Evolutionary conservation across 345 rosid genomes (phyloP).

Genomic region (Populus pruinosa): DNA sequence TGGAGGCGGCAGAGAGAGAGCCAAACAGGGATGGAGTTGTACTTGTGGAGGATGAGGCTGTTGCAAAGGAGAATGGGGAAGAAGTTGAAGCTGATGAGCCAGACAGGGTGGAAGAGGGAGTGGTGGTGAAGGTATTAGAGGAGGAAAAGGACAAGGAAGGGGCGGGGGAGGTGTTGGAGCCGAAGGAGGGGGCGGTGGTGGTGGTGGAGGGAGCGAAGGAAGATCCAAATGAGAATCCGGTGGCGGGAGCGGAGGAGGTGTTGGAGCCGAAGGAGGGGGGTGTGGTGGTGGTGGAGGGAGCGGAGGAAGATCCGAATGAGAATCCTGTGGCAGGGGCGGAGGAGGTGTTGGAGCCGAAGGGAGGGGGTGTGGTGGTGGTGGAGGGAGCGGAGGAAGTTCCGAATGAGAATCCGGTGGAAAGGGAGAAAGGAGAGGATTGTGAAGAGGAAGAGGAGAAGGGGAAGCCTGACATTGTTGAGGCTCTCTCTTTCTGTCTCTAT

Average conservation of each 20-base stretch:
- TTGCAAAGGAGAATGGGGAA: neutral
- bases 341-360: slow-evolving; percentile 25
- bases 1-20: neutral
- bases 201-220: slow-evolving; percentile 21
- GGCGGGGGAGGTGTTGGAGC: slow-evolving; percentile 31
- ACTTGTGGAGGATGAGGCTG: neutral
- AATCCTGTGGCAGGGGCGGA: slow-evolving; percentile 15
- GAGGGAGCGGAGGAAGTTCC: slow-evolving; percentile 30
- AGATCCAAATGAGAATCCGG: slow-evolving; percentile 24
- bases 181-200: slow-evolving; percentile 1
- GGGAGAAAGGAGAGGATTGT: slow-evolving; percentile 18
- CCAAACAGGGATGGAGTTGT: neutral
- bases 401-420: slow-evolving; percentile 12
- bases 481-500: neutral
- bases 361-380: slow-evolving; percentile 17
- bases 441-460: slow-evolving; percentile 13
- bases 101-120: neutral
- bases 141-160: slow-evolving; percentile 1
- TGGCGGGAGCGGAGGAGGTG: slow-evolving; percentile 26
- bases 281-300: slow-evolving; percentile 22
- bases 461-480: slow-evolving; percentile 34
- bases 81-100: neutral
- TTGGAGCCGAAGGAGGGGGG: slow-evolving; percentile 18
- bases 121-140: slow-evolving; percentile 20
- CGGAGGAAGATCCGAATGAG: slow-evolving; percentile 26